A percentile compares a stretch with the other conserved stretches of the same genome.
Conservation (phyloP, 768 basidiomycete genomes). For the Leucosporidium scottii region DNA sequence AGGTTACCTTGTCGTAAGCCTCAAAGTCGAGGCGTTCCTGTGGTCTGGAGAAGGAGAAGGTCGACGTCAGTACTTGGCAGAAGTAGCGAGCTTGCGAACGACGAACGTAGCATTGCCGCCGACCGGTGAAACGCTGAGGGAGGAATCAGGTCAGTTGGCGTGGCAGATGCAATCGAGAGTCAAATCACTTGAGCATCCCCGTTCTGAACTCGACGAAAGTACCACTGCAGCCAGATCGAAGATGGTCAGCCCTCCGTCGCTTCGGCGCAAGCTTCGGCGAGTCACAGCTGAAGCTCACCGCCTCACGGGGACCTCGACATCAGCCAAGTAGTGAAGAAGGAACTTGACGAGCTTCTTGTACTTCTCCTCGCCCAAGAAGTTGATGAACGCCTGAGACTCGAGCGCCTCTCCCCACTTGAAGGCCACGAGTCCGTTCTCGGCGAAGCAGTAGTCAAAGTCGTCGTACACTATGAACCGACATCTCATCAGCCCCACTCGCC, state of each 20-base stretch:
- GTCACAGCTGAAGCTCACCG: conserved; percentile 49
- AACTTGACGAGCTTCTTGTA: conserved; percentile 90
- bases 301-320: conserved; percentile 88
- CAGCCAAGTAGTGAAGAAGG: conserved; percentile 83
- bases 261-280: conserved; percentile 8
- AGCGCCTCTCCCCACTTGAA: conserved; percentile 71
- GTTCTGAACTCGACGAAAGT: conserved; percentile 95
- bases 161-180: not conserved
- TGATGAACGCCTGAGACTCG: conserved; percentile 77
- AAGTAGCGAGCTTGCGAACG: not conserved
- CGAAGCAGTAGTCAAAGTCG: conserved; percentile 82
- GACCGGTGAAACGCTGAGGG: conserved; percentile 67
- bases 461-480: conserved; percentile 52
- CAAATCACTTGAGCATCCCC: conserved; percentile 75
- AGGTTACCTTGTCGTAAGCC: conserved; percentile 66
- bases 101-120: conserved; percentile 87
- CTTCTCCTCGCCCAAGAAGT: conserved; percentile 77
- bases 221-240: conserved; percentile 63
- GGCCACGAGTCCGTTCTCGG: conserved; percentile 89
- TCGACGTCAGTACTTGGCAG: no score
- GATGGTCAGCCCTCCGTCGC: no score
- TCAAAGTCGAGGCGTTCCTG: conserved; percentile 75
- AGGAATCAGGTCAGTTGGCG: not conserved
- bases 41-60: conserved; percentile 48
- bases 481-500: not conserved